Evolutionary conservation across 2,329 filamentous ascomycete species (phyloP).

Genomic region (Exserohilum turcica): DNA sequence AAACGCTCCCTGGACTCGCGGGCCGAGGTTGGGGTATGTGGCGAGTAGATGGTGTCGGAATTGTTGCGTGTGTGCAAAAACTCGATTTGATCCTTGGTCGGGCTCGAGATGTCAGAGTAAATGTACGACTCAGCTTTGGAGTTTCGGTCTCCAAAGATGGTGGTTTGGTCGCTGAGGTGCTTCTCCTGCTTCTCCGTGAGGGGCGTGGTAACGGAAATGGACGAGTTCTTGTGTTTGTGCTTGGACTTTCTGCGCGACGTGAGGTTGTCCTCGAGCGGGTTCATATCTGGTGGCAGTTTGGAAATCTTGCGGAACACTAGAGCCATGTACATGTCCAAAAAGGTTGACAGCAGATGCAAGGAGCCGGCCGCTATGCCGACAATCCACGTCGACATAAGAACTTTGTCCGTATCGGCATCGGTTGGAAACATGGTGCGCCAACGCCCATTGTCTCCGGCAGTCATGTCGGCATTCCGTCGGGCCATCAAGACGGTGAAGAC

Average conservation of each 20-base stretch:
- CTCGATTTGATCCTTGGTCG: conserved; percentile 62
- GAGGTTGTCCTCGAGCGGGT: conserved; percentile 84
- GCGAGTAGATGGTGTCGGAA: conserved; percentile 59
- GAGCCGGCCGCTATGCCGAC: conserved; percentile 66
- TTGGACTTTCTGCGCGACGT: conserved; percentile 67
- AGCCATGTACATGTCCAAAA: conserved; percentile 75
- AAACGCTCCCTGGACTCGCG: conserved; percentile 58
- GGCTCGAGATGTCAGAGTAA: conserved; percentile 34
- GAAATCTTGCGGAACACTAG: conserved; percentile 82
- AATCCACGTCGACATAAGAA: conserved; percentile 72
- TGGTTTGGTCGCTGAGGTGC: conserved; percentile 59
- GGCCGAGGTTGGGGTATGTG: conserved; percentile 57
- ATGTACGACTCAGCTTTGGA: conserved; percentile 40
- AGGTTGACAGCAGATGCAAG: conserved; percentile 72
- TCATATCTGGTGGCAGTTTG: conserved; percentile 88
- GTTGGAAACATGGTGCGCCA: conserved; percentile 74
- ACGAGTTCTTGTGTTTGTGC: conserved; percentile 76
- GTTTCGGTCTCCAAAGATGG: conserved; percentile 44
- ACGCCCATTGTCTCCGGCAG: conserved; percentile 50
- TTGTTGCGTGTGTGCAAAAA: conserved; percentile 81
- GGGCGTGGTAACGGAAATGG: conserved; percentile 53
- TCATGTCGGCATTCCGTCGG: conserved; percentile 58
- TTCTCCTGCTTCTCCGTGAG: conserved; percentile 62
- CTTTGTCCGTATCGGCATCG: conserved; percentile 59
- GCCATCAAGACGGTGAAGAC: conserved; percentile 63